Percentiles rank a stretch among this genome's conserved stretches.
These are phyloP conservation scores for Talaromyces funiculosus DNA, from an alignment of 2,329 filamentous ascomycete species.

Conservation along the genomic window DNA sequence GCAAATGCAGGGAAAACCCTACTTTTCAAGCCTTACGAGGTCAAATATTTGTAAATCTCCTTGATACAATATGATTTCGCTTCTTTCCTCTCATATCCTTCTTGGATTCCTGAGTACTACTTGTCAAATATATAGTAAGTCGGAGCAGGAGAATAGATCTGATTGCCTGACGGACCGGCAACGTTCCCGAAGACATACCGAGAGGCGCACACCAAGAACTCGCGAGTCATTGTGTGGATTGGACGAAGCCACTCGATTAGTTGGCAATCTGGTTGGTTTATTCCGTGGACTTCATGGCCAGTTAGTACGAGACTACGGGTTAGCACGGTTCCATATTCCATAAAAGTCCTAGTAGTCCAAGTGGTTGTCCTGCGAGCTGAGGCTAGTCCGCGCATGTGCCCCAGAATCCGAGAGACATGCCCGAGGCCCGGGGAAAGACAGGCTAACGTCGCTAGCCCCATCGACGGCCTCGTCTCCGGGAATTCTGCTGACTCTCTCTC, in stretches of 20 bases:
- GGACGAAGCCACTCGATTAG: background rate
- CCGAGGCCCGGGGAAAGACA: slow-evolving; percentile 2
- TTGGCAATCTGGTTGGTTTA: background rate
- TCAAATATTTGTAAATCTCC: background rate
- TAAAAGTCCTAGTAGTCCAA: too few species aligned
- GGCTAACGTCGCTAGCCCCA: background rate
- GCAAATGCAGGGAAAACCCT: background rate
- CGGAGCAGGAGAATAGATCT: background rate
- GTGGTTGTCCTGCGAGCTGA: background rate
- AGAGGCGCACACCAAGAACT: background rate
- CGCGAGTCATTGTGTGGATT: slow-evolving; percentile 1
- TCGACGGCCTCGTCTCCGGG: background rate
- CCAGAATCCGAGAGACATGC: slow-evolving; percentile 4
- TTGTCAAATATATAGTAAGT: too few species aligned
- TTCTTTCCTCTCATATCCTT: background rate
- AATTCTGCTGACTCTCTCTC: background rate
- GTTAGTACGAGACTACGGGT: background rate
- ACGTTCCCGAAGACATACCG: background rate
- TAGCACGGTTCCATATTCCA: background rate
- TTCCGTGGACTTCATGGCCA: too few species aligned
- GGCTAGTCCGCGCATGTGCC: slow-evolving; percentile 4
- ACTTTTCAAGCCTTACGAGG: background rate
- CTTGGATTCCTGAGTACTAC: too few species aligned
- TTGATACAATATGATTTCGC: background rate
- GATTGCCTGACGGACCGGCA: background rate